Percentiles rank a stretch among this genome's conserved stretches.
Evolutionary conservation across 1,284 basidiomycete genomes (phyloP).

Genomic region (Naganishia sp.): DNA sequence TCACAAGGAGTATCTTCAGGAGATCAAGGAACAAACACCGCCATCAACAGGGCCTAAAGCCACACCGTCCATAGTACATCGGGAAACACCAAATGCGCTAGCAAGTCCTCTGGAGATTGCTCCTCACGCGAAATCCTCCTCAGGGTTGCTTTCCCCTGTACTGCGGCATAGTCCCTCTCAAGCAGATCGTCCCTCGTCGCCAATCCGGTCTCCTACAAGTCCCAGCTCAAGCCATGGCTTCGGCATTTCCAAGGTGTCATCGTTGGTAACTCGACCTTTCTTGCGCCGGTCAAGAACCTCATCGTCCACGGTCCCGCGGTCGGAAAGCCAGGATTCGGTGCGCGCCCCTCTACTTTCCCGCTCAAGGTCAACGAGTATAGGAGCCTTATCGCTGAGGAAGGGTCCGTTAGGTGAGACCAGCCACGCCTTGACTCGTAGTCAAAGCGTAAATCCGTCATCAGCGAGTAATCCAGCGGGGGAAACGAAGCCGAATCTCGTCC

Average conservation of each 20-base stretch:
- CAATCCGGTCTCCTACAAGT: background rate
- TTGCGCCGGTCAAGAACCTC: slow-evolving; percentile 12
- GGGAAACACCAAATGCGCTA: background rate
- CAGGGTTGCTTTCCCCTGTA: slow-evolving; percentile 4
- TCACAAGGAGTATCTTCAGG: background rate
- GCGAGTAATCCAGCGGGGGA: background rate
- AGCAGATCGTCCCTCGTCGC: background rate
- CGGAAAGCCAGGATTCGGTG: background rate
- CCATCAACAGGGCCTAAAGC: background rate
- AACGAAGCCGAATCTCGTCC: background rate
- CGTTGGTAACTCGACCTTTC: slow-evolving; percentile 12
- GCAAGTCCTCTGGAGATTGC: background rate
- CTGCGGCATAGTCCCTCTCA: background rate
- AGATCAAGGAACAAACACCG: background rate
- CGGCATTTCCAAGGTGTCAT: slow-evolving; percentile 14
- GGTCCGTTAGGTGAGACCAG: background rate
- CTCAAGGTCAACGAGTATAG: slow-evolving; percentile 9
- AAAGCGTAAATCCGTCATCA: background rate
- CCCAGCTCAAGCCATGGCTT: slow-evolving; percentile 6
- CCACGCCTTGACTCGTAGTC: background rate
- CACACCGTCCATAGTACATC: slow-evolving; percentile 14
- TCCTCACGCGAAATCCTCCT: background rate
- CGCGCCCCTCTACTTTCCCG: background rate
- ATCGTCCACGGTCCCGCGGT: background rate
- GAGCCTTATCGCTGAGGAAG: background rate